Conservation (phyloP, 768 basidiomycete genomes). For the Leccinum disarticulatum region DNA sequence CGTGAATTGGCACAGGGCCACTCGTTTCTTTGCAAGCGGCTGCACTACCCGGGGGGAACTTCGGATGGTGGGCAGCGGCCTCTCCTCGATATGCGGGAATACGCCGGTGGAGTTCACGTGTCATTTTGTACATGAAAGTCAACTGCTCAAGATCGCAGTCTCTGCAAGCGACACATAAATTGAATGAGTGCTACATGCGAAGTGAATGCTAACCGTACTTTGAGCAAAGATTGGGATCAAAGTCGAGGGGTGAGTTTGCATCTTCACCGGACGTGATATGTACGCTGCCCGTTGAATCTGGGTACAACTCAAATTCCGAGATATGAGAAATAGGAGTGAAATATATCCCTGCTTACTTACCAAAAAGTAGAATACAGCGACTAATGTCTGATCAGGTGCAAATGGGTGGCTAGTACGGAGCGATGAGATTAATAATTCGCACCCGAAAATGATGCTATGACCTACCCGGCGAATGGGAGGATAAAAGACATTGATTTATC, state of each 20-base stretch:
- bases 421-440: not conserved
- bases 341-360: conserved; percentile 30
- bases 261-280: conserved; percentile 47
- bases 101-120: conserved; percentile 54
- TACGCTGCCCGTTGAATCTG: conserved; percentile 44
- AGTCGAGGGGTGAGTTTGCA: conserved; percentile 40
- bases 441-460: not conserved
- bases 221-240: conserved; percentile 45
- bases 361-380: conserved; percentile 31
- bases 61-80: conserved; percentile 20
- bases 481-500: conserved; percentile 59
- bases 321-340: not conserved
- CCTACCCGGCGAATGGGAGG: conserved; percentile 42
- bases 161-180: not conserved
- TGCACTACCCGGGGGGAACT: conserved; percentile 29
- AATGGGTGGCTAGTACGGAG: conserved; percentile 25
- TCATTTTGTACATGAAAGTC: conserved; percentile 54
- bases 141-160: conserved; percentile 44
- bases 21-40: conserved; percentile 25
- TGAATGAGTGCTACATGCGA: not conserved
- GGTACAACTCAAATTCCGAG: conserved; percentile 36
- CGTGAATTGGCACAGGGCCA: conserved; percentile 15
- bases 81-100: conserved; percentile 38
- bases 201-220: conserved; percentile 31
- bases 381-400: conserved; percentile 27